Conservation (phyloP, 768 basidiomycete species). For the Butyriboletus loyo region DNA sequence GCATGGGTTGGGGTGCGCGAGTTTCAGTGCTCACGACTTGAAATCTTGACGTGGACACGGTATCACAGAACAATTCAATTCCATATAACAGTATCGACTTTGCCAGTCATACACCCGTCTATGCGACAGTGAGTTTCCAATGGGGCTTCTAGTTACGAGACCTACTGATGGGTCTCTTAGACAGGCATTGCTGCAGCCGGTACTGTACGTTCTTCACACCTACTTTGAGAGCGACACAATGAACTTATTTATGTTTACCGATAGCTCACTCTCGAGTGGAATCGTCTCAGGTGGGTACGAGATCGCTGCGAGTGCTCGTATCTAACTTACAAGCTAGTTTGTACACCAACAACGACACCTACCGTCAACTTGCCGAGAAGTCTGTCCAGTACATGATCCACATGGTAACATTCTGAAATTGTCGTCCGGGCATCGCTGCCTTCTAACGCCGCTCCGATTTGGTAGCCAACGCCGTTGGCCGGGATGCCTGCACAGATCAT, state of each 20-base stretch:
- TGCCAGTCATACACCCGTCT: slow-evolving; percentile 30
- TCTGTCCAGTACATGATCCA: slow-evolving; percentile 52
- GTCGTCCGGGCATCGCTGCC: neutral
- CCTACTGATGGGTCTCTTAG: slow-evolving; percentile 21
- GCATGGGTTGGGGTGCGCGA: slow-evolving; percentile 56
- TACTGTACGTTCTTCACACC: slow-evolving; percentile 32
- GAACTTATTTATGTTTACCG: neutral
- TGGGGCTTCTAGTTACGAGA: neutral
- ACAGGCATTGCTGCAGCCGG: slow-evolving; percentile 47
- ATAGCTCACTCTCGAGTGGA: slow-evolving; percentile 61
- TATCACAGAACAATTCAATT: slow-evolving; percentile 32
- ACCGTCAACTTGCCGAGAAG: slow-evolving; percentile 48
- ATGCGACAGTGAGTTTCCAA: slow-evolving; percentile 29
- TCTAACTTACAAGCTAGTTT: slow-evolving; percentile 23
- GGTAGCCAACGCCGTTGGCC: slow-evolving; percentile 22
- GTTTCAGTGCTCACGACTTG: neutral
- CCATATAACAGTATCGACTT: slow-evolving; percentile 41
- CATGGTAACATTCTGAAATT: slow-evolving; percentile 28
- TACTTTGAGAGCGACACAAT: neutral
- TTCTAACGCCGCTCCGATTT: neutral
- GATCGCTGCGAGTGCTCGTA: neutral
- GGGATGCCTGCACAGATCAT: slow-evolving; percentile 60
- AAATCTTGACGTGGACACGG: neutral
- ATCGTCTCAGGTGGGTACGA: slow-evolving; percentile 38
- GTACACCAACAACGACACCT: slow-evolving; percentile 60